phyloP scores from a whole-genome alignment of 1,284 basidiomycete genomes.

The Puccinia novopanici region DNA sequence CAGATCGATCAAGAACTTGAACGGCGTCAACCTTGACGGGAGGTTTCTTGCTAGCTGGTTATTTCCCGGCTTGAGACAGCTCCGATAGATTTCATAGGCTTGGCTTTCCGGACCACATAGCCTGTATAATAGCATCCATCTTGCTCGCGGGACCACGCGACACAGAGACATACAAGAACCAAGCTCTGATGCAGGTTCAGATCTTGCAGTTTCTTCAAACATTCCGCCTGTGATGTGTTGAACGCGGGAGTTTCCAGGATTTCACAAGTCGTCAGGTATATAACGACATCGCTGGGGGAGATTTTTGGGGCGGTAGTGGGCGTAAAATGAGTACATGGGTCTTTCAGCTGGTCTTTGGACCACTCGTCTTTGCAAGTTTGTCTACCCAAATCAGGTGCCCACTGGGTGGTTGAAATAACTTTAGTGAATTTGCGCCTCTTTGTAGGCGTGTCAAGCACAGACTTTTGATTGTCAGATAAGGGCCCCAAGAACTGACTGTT shows the following conservation, averaged over 20 bases:
- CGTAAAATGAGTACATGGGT: constrained; percentile 42
- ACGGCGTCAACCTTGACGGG: too few relatives aligned
- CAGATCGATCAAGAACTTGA: too few relatives aligned
- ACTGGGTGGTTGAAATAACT: constrained; percentile 42
- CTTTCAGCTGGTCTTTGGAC: background rate
- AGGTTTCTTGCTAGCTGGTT: too few relatives aligned
- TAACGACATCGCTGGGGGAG: constrained; percentile 39
- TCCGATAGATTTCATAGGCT: constrained; percentile 40
- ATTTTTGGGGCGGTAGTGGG: constrained; percentile 46
- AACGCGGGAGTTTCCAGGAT: constrained; percentile 30
- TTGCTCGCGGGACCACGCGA: constrained; percentile 45
- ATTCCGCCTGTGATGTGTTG: constrained; percentile 29
- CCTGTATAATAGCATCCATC: constrained; percentile 11
- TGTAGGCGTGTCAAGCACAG: constrained; percentile 45
- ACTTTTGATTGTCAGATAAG: background rate
- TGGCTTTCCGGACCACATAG: background rate
- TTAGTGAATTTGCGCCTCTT: constrained; percentile 46
- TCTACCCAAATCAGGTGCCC: constrained; percentile 29
- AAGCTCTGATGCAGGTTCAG: constrained; percentile 50
- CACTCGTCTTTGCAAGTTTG: constrained; percentile 32
- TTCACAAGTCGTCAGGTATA: constrained; percentile 33
- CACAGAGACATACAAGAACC: constrained; percentile 43
- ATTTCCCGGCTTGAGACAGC: constrained; percentile 29
- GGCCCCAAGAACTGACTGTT: constrained; percentile 13
- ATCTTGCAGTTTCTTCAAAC: constrained; percentile 37